phyloP scores from a whole-genome alignment of 768 basidiomycete genomes.

The Mycena filopes region DNA sequence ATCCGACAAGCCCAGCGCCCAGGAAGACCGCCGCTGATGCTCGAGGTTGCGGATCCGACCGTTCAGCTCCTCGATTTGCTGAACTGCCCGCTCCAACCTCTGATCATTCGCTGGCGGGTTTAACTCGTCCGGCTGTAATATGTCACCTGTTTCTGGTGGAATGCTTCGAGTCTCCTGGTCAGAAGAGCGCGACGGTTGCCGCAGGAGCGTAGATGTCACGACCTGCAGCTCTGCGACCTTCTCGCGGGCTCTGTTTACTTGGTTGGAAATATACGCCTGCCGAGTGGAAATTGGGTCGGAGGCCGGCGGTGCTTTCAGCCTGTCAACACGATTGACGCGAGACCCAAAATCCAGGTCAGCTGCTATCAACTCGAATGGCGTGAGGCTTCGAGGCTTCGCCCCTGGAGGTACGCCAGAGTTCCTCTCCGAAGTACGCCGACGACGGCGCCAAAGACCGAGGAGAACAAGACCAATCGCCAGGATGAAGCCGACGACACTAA shows the following conservation, averaged over 20 bases:
- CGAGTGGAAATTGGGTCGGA: constrained; percentile 12
- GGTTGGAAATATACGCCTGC: constrained; percentile 25
- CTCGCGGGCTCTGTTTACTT: constrained; percentile 10
- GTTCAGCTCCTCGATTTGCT: too few species aligned
- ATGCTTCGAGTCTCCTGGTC: too few species aligned
- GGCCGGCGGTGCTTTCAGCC: background rate
- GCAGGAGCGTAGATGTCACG: background rate
- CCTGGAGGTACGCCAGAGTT: background rate
- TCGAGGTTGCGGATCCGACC: background rate
- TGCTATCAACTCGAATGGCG: background rate
- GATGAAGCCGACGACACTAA: too few species aligned
- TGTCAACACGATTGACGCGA: background rate
- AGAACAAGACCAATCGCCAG: background rate
- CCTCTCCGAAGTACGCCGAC: background rate
- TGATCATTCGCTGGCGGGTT: too few species aligned
- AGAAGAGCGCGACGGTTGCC: too few species aligned
- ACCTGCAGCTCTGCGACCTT: constrained; percentile 16
- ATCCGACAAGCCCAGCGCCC: background rate
- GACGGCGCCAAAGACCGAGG: background rate
- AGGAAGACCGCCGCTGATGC: background rate
- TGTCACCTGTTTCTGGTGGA: background rate
- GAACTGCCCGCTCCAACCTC: too few species aligned
- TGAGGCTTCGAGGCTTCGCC: background rate
- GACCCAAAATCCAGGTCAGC: background rate
- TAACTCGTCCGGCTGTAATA: too few species aligned